Base-by-base conservation (phyloP, 495 filamentous ascomycete species). In the Hypoxylon fuscum region DNA sequence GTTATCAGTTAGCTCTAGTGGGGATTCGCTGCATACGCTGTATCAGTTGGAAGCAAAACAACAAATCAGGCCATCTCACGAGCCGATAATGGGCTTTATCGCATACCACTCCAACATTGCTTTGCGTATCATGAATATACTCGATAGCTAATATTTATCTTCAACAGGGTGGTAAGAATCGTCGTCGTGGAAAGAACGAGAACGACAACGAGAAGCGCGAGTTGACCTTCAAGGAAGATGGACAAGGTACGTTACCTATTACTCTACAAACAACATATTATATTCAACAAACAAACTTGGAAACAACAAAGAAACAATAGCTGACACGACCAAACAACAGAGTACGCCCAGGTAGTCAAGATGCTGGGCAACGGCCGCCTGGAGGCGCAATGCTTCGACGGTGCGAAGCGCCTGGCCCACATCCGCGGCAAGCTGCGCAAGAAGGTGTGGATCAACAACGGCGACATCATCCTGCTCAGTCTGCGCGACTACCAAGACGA, bases 101-200 rank as follows among this genome's bases (percentile, higher is more conserved):
- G 20, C 41, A 61, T 40, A 50, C 66, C 54, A 32, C 48, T 43
- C 41, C 54, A 47, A 50, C 29, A 27, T 29, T 47, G 34, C 45
- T 47, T 22, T 42, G 29, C 40, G 10, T 22, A 43, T 41, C 22
- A 52, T 20, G 17, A 25, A 48, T 44, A 38, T 59, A 18, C 15
- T 2, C 50, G 45, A 42, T 34, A 44, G 64, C 64, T 57, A 37
- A 58, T 42, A n/a, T 29, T 60, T 15, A 9, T 63, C n/a, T 18
- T n/a, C 61, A 62, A 79, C 69, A 97, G 90, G 95, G 95, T 76
- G 95, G 95, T 83, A 98, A 98, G 85, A 98, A 98, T 79, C 82
- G 95, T 75, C 87, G 95, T 81, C 89, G 95, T 79, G 95, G 95
- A 79, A 98, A 98, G 91, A 98, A 98, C 85, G 95, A 98, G 83